Evolutionary conservation across 805 yeast genomes (phyloP).

Genomic region (Lipomyces starkeyi): DNA sequence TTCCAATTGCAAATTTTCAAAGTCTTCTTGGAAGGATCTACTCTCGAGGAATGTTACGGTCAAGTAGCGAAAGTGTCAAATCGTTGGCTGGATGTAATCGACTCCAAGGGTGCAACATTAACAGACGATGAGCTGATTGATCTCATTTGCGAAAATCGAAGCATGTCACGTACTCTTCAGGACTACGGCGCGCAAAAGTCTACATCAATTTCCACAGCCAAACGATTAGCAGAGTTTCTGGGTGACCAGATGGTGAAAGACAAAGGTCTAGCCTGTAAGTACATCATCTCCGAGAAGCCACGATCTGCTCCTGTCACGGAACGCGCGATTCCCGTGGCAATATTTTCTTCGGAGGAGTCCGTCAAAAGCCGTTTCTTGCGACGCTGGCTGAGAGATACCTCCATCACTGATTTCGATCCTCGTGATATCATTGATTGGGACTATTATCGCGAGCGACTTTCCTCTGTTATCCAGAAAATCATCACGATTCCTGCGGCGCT

Average conservation of each 20-base stretch:
- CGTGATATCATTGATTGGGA: constrained; percentile 91
- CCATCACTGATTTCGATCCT: constrained; percentile 82
- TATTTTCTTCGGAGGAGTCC: constrained; percentile 79
- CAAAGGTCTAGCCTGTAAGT: constrained; percentile 93
- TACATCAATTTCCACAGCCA: constrained; percentile 94
- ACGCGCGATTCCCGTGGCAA: constrained; percentile 95
- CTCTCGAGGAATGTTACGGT: constrained; percentile 78
- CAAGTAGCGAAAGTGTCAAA: constrained; percentile 94
- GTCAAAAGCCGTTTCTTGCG: constrained; percentile 76
- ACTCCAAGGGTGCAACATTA: constrained; percentile 80
- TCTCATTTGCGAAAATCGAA: constrained; percentile 92
- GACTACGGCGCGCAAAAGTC: constrained; percentile 93
- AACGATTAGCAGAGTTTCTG: constrained; percentile 87
- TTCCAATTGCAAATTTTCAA: constrained; percentile 95
- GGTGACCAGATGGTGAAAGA: constrained; percentile 97
- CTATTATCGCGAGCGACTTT: constrained; percentile 87
- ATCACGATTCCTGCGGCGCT: constrained; percentile 97
- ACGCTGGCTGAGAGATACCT: constrained; percentile 84
- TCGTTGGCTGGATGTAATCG: constrained; percentile 93
- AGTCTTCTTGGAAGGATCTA: constrained; percentile 82
- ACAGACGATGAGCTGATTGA: constrained; percentile 95
- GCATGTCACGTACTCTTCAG: constrained; percentile 88
- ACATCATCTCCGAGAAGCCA: constrained; percentile 86
- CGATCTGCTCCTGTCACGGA: constrained; percentile 89
- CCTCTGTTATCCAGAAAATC: constrained; percentile 91